phyloP scores from a whole-genome alignment of 176 grass and related monocot genomes.

The Carex scoparia region DNA sequence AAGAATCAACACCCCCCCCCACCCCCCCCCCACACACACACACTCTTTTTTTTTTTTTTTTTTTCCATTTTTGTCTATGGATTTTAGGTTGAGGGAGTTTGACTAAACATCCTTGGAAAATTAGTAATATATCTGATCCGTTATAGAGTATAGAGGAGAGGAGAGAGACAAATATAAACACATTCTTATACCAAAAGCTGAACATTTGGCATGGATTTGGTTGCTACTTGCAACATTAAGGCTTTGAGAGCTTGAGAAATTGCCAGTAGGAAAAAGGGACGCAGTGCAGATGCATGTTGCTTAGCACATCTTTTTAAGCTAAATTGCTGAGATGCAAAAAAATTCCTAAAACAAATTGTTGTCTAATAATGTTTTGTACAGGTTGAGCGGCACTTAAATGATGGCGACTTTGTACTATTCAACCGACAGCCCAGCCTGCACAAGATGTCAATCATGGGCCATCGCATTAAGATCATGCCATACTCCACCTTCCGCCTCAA shows the following conservation, averaged over 20 bases:
- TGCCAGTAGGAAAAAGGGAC: not conserved
- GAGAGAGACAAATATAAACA: not conserved
- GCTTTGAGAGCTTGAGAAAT: not conserved
- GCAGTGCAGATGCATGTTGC: not conserved
- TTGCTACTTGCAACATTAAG: not conserved
- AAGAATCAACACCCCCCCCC: not conserved
- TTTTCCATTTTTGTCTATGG: not conserved
- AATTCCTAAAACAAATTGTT: not conserved
- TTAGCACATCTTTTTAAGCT: slow-evolving; percentile 15
- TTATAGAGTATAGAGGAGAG: not conserved
- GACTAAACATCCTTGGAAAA: not conserved
- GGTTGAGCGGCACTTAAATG: slow-evolving; percentile 88
- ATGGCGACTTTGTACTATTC: slow-evolving; percentile 95
- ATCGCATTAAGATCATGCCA: slow-evolving; percentile 97
- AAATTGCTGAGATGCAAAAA: not conserved
- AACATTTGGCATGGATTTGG: not conserved
- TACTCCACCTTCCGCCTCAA: slow-evolving; percentile 96
- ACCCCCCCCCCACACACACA: too few relatives aligned
- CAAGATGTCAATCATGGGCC: slow-evolving; percentile 99
- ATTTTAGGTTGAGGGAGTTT: not conserved
- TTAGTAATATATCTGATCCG: not conserved
- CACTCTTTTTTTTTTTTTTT: too few relatives aligned
- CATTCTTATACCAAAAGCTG: not conserved
- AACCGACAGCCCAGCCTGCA: slow-evolving; percentile 95
- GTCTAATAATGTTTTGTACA: slow-evolving; percentile 13